Evolutionary conservation across 2,329 filamentous ascomycete species (phyloP).

Genomic region (Thielaviopsis populi): DNA sequence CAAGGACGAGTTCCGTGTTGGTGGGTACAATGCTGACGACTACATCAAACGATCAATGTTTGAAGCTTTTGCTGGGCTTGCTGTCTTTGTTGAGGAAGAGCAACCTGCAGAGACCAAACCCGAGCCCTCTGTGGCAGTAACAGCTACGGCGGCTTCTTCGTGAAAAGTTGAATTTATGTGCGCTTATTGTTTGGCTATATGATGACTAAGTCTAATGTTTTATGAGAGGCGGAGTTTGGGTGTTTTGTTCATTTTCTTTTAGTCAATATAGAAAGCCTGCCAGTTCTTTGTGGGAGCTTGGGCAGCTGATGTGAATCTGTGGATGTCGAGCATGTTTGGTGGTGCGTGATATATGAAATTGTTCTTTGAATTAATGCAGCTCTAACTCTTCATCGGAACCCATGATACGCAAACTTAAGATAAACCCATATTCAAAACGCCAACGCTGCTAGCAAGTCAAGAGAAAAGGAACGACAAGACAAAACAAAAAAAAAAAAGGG

Average conservation of each 20-base stretch:
- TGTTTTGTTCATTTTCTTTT: slow-evolving; percentile 3
- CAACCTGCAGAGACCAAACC: slow-evolving; percentile 27
- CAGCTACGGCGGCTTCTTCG: background rate
- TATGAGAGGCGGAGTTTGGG: slow-evolving; percentile 5
- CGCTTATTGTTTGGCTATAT: background rate
- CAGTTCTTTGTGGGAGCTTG: background rate
- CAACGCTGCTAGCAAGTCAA: slow-evolving; percentile 7
- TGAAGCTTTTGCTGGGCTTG: slow-evolving; percentile 80
- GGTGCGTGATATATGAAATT: background rate
- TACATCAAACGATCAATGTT: slow-evolving; percentile 70
- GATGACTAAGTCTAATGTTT: slow-evolving; percentile 2
- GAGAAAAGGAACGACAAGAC: background rate
- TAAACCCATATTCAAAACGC: slow-evolving; percentile 13
- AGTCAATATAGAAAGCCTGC: background rate
- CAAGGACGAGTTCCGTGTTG: slow-evolving; percentile 52
- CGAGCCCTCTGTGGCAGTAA: background rate
- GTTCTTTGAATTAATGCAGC: slow-evolving; percentile 5
- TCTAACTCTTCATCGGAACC: slow-evolving; percentile 4
- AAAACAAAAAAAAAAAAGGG: background rate
- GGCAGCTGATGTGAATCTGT: too few relatives aligned
- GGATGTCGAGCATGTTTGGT: too few relatives aligned
- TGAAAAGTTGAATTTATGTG: background rate
- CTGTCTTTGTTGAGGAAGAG: slow-evolving; percentile 76
- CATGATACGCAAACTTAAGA: slow-evolving; percentile 4
- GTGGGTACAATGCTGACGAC: slow-evolving; percentile 70